A percentile compares a stretch with the other conserved stretches of the same genome.
Evolutionary conservation across 345 rosid species (phyloP).

Genomic region (Kandelia obovata): DNA sequence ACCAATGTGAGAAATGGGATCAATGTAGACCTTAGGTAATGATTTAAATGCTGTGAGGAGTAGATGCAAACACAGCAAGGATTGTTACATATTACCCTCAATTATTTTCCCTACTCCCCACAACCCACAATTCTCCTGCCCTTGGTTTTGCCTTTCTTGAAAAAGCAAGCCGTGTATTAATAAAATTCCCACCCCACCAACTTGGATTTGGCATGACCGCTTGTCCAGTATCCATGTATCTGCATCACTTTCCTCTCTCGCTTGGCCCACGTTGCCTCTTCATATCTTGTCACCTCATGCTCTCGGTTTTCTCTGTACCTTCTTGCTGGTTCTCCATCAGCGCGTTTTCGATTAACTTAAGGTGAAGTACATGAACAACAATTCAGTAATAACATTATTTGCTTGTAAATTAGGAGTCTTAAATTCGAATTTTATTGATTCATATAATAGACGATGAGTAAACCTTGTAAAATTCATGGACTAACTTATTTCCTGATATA

Average conservation of each 20-base stretch:
- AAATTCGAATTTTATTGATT: too few relatives aligned
- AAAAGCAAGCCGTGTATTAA: constrained; percentile 20
- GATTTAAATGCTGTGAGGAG: constrained; percentile 46
- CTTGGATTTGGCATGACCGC: constrained; percentile 25
- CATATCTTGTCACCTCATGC: constrained; percentile 8
- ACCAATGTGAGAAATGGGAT: constrained; percentile 15
- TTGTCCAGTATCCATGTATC: constrained; percentile 7
- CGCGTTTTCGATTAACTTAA: background rate
- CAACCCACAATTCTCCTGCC: background rate
- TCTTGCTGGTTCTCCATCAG: constrained; percentile 10
- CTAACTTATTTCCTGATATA: too few relatives aligned
- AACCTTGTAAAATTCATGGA: too few relatives aligned
- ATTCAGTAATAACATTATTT: too few relatives aligned
- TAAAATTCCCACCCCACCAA: constrained; percentile 25
- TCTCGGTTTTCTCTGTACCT: background rate
- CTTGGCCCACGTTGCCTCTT: constrained; percentile 9
- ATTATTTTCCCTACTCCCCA: constrained; percentile 29
- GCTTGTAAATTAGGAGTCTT: too few relatives aligned
- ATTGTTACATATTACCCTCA: constrained; percentile 34
- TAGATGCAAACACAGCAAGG: constrained; percentile 60
- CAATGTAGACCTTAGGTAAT: constrained; percentile 25
- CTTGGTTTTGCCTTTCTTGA: constrained; percentile 20
- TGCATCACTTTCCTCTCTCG: background rate
- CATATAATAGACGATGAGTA: too few relatives aligned
- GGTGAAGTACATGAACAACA: too few relatives aligned